Evolutionary conservation across 2,329 filamentous ascomycete genomes (phyloP), one percentile per base, ranked within the genome.

Genomic region (Colletotrichum tabaci): DNA sequence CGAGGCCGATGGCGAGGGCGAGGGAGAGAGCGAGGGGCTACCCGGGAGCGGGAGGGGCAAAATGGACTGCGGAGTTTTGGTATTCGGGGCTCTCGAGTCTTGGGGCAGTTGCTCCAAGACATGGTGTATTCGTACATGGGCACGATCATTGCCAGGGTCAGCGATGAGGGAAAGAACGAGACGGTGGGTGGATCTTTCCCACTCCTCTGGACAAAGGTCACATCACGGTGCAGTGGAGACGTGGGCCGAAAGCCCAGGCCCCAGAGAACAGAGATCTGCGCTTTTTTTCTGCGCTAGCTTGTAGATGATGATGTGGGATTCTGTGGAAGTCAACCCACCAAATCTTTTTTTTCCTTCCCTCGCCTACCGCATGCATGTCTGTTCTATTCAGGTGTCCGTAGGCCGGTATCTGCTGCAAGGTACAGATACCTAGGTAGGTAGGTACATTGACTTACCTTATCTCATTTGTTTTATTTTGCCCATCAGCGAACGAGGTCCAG

Each of bases 261-360:
- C 53, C 66, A 53, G 65, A 60, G 60, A 72, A 69, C 67, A 73
- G 69, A 73, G 72, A 73, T 72, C 72, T 73, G 72, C 72, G 72
- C 60, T 56, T 55, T 73, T 71, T 66, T 61, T 58, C 64, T 44
- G 52, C 69, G 65, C 72, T 73, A 73, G 61, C 69, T 61, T 63
- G 44, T 73, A 47, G 40, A 61, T 69, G 55, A 50, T 66, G 55
- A 61, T 55, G 46, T 64, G 63, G 68, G 49, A 18, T 18, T 21
- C 16, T 63, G 58, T 67, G 63, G 46, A 35, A 35, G 35, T 42
- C 7, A 50, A 4, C 26, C 40, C 68, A 62, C 64, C 35, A 35
- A 35, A 26, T 66, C 61, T 52, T 65, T 23, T 23, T 38, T 23
- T 49, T 18, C 16, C 40, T 55, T 7, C 15, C 18, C 13, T n/a